Conservation (phyloP, 805 yeast genomes). For the Pichia eremophila region DNA sequence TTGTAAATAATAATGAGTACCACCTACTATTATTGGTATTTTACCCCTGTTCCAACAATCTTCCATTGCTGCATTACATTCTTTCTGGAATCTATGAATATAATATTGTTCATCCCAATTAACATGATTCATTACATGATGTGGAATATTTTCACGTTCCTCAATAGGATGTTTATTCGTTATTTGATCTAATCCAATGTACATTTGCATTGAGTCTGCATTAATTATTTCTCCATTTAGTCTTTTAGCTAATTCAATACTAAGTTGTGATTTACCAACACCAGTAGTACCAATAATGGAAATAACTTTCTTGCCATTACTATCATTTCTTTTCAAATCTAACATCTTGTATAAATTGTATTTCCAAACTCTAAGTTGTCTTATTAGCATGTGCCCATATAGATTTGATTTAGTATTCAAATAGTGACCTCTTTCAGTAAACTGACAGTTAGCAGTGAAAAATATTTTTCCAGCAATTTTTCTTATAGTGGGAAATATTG, state of each 20-base stretch:
- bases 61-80: slow-evolving; percentile 53
- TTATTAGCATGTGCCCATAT: background rate
- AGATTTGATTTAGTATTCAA: too few relatives aligned
- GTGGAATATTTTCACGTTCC: slow-evolving; percentile 68
- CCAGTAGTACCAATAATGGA: slow-evolving; percentile 77
- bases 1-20: slow-evolving; percentile 90
- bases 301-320: slow-evolving; percentile 12
- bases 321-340: background rate
- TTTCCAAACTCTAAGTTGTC: background rate
- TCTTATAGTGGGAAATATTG: too few relatives aligned
- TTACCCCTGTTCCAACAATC: slow-evolving; percentile 62
- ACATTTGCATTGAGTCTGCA: slow-evolving; percentile 97
- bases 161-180: slow-evolving; percentile 86
- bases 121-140: slow-evolving; percentile 83
- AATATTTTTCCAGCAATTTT: too few relatives aligned
- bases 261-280: slow-evolving; percentile 86
- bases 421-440: too few relatives aligned
- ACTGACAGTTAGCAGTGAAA: too few relatives aligned
- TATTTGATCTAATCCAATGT: slow-evolving; percentile 58
- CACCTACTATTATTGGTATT: slow-evolving; percentile 85
- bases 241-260: slow-evolving; percentile 67
- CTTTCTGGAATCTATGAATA: slow-evolving; percentile 68
- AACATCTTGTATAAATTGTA: background rate
- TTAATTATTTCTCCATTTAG: slow-evolving; percentile 85
- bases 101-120: slow-evolving; percentile 74